A percentile compares a stretch with the other conserved stretches of the same genome.
These are phyloP conservation scores for Staphylotrichum tortipilum DNA, from an alignment of 495 filamentous ascomycete species.

Conservation along the genomic window DNA sequence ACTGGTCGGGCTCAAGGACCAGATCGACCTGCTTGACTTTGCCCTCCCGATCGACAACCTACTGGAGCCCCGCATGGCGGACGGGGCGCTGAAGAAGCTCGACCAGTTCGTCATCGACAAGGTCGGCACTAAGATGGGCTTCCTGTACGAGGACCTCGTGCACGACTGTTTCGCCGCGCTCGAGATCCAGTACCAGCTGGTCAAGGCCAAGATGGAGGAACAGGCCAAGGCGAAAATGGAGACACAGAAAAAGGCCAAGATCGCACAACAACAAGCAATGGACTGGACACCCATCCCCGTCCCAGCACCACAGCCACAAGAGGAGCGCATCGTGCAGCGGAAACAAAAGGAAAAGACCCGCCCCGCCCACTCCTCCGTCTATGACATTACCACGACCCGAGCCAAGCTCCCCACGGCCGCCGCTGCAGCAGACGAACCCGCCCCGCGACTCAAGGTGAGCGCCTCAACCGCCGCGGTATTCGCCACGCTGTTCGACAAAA, in stretches of 20 bases:
- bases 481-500: constrained; percentile 20
- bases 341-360: constrained; percentile 32
- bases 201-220: constrained; percentile 8
- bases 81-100: constrained; percentile 22
- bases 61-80: constrained; percentile 26
- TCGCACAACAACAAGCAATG: too few relatives aligned
- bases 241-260: background rate
- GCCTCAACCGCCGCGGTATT: constrained; percentile 23
- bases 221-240: constrained; percentile 5
- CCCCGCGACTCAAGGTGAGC: constrained; percentile 17
- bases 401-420: background rate
- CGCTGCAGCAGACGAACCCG: background rate
- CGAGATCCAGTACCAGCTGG: constrained; percentile 9
- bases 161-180: constrained; percentile 24
- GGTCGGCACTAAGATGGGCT: constrained; percentile 27
- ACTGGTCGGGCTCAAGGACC: constrained; percentile 20
- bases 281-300: constrained; percentile 2
- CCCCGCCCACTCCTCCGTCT: constrained; percentile 20
- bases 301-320: constrained; percentile 1
- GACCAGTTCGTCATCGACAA: constrained; percentile 28
- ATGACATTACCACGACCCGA: constrained; percentile 17
- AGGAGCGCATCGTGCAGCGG: constrained; percentile 16
- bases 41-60: constrained; percentile 30
- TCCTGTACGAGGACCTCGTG: constrained; percentile 29
- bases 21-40: constrained; percentile 27